These are phyloP conservation scores for Aspergillus caelatus DNA, from an alignment of 2,329 filamentous ascomycete genomes.

Conservation along the genomic window DNA sequence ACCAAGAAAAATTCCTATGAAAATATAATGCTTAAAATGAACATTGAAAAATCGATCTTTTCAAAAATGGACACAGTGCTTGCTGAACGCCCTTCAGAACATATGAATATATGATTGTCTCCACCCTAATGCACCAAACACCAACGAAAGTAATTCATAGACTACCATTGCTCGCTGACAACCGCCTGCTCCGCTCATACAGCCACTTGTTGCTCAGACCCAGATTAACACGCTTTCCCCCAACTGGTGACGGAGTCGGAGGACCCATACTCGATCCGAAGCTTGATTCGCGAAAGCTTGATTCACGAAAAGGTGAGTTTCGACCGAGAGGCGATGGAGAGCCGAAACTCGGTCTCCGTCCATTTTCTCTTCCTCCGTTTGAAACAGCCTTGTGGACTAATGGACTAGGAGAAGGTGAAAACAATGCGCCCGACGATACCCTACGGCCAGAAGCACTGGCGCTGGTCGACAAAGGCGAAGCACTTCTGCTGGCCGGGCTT, in stretches of 20 bases:
- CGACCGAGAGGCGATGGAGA: conserved; percentile 48
- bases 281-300: conserved; percentile 2
- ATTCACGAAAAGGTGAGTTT: conserved; percentile 39
- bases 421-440: conserved; percentile 51
- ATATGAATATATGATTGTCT: conserved; percentile 16
- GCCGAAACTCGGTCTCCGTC: conserved; percentile 58
- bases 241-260: conserved; percentile 69
- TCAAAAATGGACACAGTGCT: conserved; percentile 1
- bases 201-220: conserved; percentile 91
- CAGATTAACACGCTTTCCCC: conserved; percentile 69
- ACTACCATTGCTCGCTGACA: conserved; percentile 42
- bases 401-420: conserved; percentile 57
- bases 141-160: conserved; percentile 26
- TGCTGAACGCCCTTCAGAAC: conserved; percentile 11
- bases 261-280: conserved; percentile 54
- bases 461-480: conserved; percentile 43
- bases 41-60: background rate
- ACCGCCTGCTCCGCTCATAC: conserved; percentile 72
- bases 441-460: conserved; percentile 38
- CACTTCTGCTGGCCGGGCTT: conserved; percentile 41
- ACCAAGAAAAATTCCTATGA: background rate
- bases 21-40: background rate
- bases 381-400: conserved; percentile 70
- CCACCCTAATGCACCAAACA: conserved; percentile 12
- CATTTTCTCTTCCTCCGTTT: conserved; percentile 38